These are phyloP conservation scores for Coccomyxa sp. DNA, from an alignment of 139 green algal species.

Conservation along the genomic window DNA sequence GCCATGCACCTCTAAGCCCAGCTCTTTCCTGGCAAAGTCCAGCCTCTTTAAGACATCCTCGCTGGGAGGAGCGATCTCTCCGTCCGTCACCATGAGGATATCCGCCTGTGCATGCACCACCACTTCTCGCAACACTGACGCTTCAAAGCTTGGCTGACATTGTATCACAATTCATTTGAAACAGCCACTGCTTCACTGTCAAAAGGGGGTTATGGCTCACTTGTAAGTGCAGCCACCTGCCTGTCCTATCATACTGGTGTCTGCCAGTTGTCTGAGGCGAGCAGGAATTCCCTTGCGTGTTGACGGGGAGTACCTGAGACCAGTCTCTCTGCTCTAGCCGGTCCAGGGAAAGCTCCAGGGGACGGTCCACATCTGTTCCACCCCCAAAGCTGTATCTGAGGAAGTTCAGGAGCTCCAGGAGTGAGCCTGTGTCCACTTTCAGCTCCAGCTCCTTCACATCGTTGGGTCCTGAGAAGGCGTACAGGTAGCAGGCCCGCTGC, in stretches of 20 bases:
- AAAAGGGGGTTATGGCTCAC: no score
- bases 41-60: slow-evolving; percentile 43
- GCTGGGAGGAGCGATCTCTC: slow-evolving; percentile 72
- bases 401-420: slow-evolving; percentile 79
- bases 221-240: no score
- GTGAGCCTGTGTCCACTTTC: slow-evolving; percentile 14
- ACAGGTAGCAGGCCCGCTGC: slow-evolving; percentile 76
- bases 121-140: no score
- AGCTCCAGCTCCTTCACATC: slow-evolving; percentile 89
- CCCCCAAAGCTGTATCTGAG: slow-evolving; percentile 61
- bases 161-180: no score
- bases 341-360: slow-evolving; percentile 72
- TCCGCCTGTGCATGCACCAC: slow-evolving; percentile 68
- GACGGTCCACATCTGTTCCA: slow-evolving; percentile 69
- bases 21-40: slow-evolving; percentile 33
- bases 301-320: slow-evolving; percentile 17
- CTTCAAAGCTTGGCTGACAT: no score
- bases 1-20: slow-evolving; percentile 83
- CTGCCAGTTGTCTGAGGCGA: background rate
- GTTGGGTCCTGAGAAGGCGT: slow-evolving; percentile 77
- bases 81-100: slow-evolving; percentile 92
- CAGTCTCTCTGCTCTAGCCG: slow-evolving; percentile 64
- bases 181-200: no score
- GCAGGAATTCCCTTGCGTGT: background rate
- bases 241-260: no score